A percentile compares a stretch with the other conserved stretches of the same genome.
Conservation (phyloP, 2,329 filamentous ascomycete genomes). For the Anthostomella pinea region DNA sequence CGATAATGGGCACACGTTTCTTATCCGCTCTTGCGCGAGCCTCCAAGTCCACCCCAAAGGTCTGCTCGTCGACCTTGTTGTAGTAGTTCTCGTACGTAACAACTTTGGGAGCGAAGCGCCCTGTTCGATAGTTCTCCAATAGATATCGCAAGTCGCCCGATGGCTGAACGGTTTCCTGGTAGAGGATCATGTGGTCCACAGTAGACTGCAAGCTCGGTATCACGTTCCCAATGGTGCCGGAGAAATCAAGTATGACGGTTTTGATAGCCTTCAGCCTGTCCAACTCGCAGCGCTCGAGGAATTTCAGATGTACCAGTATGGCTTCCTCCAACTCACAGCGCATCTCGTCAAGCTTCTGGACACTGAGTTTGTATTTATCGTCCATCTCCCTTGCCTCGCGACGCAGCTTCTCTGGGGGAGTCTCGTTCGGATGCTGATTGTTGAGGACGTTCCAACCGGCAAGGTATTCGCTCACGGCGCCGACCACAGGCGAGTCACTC, state of each 20-base stretch:
- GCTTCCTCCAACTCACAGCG: conserved; percentile 94
- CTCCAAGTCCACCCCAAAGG: conserved; percentile 97
- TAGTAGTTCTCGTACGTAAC: conserved; percentile 98
- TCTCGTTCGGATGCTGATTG: conserved; percentile 89
- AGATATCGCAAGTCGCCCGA: conserved; percentile 86
- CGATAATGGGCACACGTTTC: conserved; percentile 88
- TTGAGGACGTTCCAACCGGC: conserved; percentile 91
- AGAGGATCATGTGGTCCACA: conserved; percentile 98
- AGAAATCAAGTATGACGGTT: conserved; percentile 95
- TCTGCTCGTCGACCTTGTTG: conserved; percentile 95
- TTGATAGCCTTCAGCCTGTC: conserved; percentile 97
- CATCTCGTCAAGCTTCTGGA: conserved; percentile 83
- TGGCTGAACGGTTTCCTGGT: conserved; percentile 98
- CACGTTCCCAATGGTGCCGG: conserved; percentile 94
- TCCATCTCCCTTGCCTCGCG: conserved; percentile 88
- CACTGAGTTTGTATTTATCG: conserved; percentile 84
- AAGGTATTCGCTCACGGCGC: conserved; percentile 83
- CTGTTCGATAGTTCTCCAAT: conserved; percentile 94
- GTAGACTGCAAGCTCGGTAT: conserved; percentile 94
- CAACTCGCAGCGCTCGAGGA: conserved; percentile 95
- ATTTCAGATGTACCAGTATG: conserved; percentile 87
- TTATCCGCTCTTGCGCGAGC: conserved; percentile 88
- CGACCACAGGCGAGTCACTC: conserved; percentile 76
- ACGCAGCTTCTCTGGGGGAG: conserved; percentile 78
- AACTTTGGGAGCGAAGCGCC: conserved; percentile 85